These are phyloP conservation scores for Medicago arabica DNA, from an alignment of 306 rosid species.

Conservation along the genomic window DNA sequence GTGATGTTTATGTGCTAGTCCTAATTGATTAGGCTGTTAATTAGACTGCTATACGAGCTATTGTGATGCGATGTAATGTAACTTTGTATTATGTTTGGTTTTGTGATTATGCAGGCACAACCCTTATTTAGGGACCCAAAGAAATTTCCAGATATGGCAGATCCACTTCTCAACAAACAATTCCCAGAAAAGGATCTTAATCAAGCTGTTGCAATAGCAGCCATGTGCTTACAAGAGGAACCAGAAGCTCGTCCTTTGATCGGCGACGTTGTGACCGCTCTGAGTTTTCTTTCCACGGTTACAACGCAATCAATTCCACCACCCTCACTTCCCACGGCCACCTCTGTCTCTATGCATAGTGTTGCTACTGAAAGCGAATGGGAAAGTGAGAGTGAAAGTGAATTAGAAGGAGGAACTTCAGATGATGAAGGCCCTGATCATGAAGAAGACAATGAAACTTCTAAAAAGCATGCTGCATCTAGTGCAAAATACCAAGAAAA, in stretches of 20 bases:
- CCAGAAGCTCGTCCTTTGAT: constrained; percentile 82
- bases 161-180: constrained; percentile 56
- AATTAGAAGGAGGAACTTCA: constrained; percentile 13
- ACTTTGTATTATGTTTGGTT: not conserved
- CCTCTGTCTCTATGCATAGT: constrained; percentile 27
- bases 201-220: constrained; percentile 85
- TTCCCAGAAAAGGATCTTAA: constrained; percentile 89
- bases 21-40: not conserved
- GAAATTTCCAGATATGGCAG: constrained; percentile 81
- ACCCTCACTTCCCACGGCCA: constrained; percentile 28
- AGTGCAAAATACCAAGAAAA: not conserved
- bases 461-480: not conserved
- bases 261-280: constrained; percentile 72
- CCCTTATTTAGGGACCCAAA: constrained; percentile 80
- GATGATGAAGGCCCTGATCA: not conserved
- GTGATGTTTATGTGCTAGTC: not conserved
- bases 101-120: constrained; percentile 71
- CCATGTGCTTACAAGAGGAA: constrained; percentile 96
- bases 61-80: not conserved
- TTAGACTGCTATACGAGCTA: not conserved
- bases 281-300: constrained; percentile 67
- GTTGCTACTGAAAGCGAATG: not conserved
- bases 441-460: not conserved
- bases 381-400: not conserved
- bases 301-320: constrained; percentile 42